These are phyloP conservation scores for Mallotus repandus DNA, from an alignment of 441 rosid species.

Conservation along the genomic window DNA sequence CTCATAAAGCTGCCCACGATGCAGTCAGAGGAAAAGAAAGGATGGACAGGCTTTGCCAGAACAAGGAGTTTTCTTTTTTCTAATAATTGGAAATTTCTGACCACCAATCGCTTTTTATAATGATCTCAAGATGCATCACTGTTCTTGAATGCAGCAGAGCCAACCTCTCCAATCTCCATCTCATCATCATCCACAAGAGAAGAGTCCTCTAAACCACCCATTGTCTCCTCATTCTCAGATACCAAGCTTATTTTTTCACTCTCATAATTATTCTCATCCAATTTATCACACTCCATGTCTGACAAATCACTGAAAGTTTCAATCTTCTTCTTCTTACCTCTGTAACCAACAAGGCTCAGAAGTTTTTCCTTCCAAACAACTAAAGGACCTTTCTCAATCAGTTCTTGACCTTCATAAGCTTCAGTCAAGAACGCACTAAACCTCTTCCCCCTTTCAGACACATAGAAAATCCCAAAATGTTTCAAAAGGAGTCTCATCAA, in stretches of 20 bases:
- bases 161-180: constrained; percentile 51
- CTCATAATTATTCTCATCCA: constrained; percentile 36
- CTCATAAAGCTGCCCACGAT: background rate
- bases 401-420: constrained; percentile 66
- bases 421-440: constrained; percentile 84
- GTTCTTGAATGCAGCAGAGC: constrained; percentile 33
- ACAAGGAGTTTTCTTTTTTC: no score
- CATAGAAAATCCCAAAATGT: constrained; percentile 86
- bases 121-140: constrained; percentile 28
- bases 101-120: background rate
- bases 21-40: background rate
- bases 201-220: constrained; percentile 34
- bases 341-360: constrained; percentile 55
- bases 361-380: constrained; percentile 78
- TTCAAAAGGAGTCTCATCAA: constrained; percentile 87
- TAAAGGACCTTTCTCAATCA: constrained; percentile 62
- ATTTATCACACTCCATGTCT: constrained; percentile 44
- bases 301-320: constrained; percentile 50
- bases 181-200: constrained; percentile 31
- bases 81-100: background rate
- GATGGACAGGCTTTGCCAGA: background rate
- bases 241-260: constrained; percentile 30
- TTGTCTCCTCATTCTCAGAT: constrained; percentile 35
- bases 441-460: constrained; percentile 88
- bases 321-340: constrained; percentile 69